Evolutionary conservation across 257 asterid genomes (phyloP).

Genomic region (Penstemon eatonii): DNA sequence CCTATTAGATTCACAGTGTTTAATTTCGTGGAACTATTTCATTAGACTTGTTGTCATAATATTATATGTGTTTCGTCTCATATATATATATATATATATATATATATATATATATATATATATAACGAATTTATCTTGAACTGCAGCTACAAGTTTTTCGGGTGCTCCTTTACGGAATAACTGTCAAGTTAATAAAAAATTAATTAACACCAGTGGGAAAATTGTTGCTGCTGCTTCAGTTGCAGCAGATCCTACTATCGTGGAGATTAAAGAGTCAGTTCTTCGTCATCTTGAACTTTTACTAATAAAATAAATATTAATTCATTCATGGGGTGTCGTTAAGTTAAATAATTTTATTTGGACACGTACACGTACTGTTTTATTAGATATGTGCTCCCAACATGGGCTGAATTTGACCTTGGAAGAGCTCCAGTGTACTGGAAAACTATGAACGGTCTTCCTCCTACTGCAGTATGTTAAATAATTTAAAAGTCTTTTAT

Average conservation of each 20-base stretch:
- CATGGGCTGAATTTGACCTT: constrained; percentile 88
- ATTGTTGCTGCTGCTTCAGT: constrained; percentile 48
- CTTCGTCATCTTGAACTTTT: constrained; percentile 4
- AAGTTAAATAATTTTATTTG: background rate
- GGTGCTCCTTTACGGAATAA: constrained; percentile 40
- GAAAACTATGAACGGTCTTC: constrained; percentile 92
- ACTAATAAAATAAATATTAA: background rate
- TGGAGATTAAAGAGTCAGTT: constrained; percentile 69
- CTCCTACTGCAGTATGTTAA: constrained; percentile 72
- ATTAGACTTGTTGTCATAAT: background rate
- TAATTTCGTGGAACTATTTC: background rate
- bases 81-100: no score
- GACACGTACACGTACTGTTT: background rate
- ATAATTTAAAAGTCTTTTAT: background rate
- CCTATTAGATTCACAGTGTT: background rate
- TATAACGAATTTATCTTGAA: background rate
- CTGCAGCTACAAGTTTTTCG: constrained; percentile 47
- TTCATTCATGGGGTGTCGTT: no score
- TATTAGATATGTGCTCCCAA: constrained; percentile 61
- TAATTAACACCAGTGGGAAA: constrained; percentile 31
- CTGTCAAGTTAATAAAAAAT: constrained; percentile 35
- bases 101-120: background rate
- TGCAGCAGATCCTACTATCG: constrained; percentile 50
- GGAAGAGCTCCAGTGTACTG: constrained; percentile 85
- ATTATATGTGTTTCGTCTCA: background rate